Evolutionary conservation across 495 filamentous ascomycete species (phyloP).

Genomic region (Cladorrhinum samala): DNA sequence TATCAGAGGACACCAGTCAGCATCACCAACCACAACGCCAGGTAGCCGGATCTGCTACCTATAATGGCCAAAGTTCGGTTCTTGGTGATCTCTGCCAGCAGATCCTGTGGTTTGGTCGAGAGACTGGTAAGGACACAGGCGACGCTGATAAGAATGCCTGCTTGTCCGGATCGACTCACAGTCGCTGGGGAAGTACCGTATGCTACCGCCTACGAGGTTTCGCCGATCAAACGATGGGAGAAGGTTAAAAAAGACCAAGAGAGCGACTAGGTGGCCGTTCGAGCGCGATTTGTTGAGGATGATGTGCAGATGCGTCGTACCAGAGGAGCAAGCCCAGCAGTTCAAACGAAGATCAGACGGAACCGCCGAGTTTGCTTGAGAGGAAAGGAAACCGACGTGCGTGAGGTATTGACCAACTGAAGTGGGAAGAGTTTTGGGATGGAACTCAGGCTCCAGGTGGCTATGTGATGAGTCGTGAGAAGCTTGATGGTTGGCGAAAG

Average conservation of each 20-base stretch:
- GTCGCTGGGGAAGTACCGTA: not conserved
- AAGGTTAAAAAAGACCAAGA: not conserved
- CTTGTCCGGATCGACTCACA: not conserved
- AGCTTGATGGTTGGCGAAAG: conserved; percentile 3
- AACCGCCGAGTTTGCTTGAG: conserved; percentile 8
- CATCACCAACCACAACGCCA: conserved; percentile 18
- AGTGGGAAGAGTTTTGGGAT: conserved; percentile 11
- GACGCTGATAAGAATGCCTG: not conserved
- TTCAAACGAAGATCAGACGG: conserved; percentile 31
- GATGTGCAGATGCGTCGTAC: conserved; percentile 22
- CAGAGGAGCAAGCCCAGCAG: conserved; percentile 21
- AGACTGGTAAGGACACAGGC: not conserved
- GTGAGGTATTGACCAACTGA: conserved; percentile 13
- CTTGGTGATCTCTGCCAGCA: conserved; percentile 20
- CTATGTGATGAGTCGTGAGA: conserved; percentile 3
- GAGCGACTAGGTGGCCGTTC: conserved; percentile 10
- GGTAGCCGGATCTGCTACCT: conserved; percentile 20
- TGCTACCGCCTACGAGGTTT: not conserved
- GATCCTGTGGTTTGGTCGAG: conserved; percentile 14
- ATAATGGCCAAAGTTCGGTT: conserved; percentile 16
- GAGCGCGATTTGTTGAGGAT: conserved; percentile 13
- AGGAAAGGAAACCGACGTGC: conserved; percentile 7
- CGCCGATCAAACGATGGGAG: conserved; percentile 27
- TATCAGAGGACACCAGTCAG: conserved; percentile 15
- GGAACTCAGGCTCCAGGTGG: conserved; percentile 10